These are phyloP conservation scores for Mycogone perniciosa DNA, from an alignment of 2,329 filamentous ascomycete genomes.

Conservation along the genomic window DNA sequence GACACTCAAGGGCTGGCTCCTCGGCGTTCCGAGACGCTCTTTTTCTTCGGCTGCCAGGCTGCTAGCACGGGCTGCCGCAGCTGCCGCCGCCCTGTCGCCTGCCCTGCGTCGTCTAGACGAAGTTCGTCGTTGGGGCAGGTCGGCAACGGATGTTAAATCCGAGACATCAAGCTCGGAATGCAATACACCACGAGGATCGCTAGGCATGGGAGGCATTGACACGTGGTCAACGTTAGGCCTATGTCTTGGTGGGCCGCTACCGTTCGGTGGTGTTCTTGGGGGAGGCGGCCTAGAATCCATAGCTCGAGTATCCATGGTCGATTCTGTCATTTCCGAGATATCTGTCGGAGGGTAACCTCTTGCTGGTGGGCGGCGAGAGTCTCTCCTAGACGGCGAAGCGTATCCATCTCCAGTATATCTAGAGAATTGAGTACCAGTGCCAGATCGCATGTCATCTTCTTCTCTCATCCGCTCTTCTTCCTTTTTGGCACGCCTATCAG, in stretches of 20 bases:
- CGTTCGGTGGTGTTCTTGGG: conserved; percentile 12
- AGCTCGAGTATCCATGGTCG: conserved; percentile 27
- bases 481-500: conserved; percentile 43
- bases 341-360: conserved; percentile 26
- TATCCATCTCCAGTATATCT: conserved; percentile 65
- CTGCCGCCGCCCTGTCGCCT: conserved; percentile 40
- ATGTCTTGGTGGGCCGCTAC: conserved; percentile 25
- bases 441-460: conserved; percentile 51
- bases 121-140: conserved; percentile 34
- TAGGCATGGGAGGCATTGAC: conserved; percentile 50
- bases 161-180: conserved; percentile 26
- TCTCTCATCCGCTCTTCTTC: conserved; percentile 42
- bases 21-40: conserved; percentile 34
- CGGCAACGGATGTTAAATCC: conserved; percentile 24
- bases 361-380: conserved; percentile 23
- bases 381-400: conserved; percentile 39
- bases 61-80: conserved; percentile 41
- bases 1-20: conserved; percentile 47
- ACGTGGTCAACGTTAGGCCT: conserved; percentile 26
- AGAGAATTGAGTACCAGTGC: conserved; percentile 56
- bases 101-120: conserved; percentile 43
- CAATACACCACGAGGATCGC: conserved; percentile 42
- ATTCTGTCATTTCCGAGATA: conserved; percentile 32
- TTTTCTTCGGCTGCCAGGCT: conserved; percentile 43
- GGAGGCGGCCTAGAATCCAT: conserved; percentile 22